phyloP scores from a whole-genome alignment of 1,139 yeast species.

The Citeromyces hawaiiensis region DNA sequence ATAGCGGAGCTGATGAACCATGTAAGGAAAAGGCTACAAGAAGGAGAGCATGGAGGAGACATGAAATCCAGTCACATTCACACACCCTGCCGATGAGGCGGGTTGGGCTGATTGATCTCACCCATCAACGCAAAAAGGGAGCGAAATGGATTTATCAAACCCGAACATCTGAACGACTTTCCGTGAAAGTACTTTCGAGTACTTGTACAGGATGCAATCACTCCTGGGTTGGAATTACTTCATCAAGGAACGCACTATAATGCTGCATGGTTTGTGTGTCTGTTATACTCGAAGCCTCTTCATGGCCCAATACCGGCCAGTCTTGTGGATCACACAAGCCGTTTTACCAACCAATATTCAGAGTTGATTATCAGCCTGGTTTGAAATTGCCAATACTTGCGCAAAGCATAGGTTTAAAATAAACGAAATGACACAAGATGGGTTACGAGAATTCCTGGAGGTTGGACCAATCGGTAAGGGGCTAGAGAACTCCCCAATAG shows the following conservation, averaged over 20 bases:
- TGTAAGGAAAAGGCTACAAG: neutral
- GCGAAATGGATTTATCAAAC: neutral
- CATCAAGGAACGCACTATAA: neutral
- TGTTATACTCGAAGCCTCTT: neutral
- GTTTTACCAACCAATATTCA: neutral
- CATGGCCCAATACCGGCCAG: neutral
- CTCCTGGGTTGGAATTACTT: no score
- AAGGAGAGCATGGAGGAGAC: no score
- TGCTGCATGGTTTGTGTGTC: neutral
- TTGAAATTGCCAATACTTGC: neutral
- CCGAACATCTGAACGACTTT: neutral
- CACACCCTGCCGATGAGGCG: neutral
- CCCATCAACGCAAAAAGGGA: neutral
- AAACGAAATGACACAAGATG: neutral
- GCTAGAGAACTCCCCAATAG: neutral
- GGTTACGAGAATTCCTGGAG: neutral
- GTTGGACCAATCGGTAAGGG: neutral
- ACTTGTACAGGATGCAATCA: neutral
- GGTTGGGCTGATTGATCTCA: neutral
- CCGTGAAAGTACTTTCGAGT: neutral
- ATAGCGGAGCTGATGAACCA: neutral
- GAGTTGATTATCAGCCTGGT: neutral
- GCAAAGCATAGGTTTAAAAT: neutral
- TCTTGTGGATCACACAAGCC: neutral
- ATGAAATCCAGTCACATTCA: neutral